phyloP scores from a whole-genome alignment of 2,329 filamentous ascomycete species.

The Fusarium sp. region DNA sequence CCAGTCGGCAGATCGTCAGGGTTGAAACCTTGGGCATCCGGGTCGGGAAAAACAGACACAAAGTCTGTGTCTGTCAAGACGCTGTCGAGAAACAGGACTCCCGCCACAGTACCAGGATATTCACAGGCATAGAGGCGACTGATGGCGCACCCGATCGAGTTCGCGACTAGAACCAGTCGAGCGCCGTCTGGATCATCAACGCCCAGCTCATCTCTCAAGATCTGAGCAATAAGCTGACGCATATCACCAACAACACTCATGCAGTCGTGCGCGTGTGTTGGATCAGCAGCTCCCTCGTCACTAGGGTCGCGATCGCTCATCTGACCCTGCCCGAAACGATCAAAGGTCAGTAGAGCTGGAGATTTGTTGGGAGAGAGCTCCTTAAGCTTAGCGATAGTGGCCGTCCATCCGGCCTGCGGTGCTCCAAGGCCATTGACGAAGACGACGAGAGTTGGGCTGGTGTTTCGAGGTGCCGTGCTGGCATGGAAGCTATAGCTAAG shows the following conservation, averaged over 20 bases:
- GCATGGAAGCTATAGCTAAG: conserved; percentile 30
- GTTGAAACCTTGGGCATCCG: conserved; percentile 58
- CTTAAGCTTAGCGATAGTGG: conserved; percentile 13
- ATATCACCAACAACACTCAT: conserved; percentile 47
- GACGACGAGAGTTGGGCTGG: conserved; percentile 21
- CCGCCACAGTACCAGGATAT: conserved; percentile 56
- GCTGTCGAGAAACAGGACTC: conserved; percentile 63
- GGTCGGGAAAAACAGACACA: conserved; percentile 64
- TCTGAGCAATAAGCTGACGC: conserved; percentile 26
- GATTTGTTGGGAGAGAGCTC: not conserved
- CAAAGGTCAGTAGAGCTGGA: conserved; percentile 62
- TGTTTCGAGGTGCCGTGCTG: not conserved
- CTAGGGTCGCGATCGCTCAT: conserved; percentile 55
- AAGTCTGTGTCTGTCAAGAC: conserved; percentile 67
- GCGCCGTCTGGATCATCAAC: not conserved
- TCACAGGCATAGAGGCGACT: conserved; percentile 60
- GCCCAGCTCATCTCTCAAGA: conserved; percentile 2
- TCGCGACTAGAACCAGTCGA: conserved; percentile 25
- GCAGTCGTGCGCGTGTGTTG: conserved; percentile 57
- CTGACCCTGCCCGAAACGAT: conserved; percentile 65
- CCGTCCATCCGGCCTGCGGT: conserved; percentile 32
- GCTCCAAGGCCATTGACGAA: conserved; percentile 40
- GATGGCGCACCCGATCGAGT: conserved; percentile 47
- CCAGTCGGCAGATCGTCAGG: conserved; percentile 34
- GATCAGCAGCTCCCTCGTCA: conserved; percentile 51